Base-by-base conservation (phyloP, 495 filamentous ascomycete genomes). In the Penicillium taxi region DNA sequence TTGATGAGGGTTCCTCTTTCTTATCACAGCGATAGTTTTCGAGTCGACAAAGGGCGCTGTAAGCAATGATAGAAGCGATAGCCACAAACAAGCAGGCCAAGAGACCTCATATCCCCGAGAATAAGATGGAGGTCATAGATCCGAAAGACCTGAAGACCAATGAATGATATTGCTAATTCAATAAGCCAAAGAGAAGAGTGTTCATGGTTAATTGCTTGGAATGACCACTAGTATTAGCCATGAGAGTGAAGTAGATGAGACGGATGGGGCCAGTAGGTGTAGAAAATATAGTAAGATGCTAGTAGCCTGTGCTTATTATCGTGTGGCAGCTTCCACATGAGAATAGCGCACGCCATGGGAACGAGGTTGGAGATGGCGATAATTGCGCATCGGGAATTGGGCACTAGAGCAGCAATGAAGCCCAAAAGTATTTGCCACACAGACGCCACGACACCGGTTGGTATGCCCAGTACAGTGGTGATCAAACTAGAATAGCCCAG, bases 81-180 rank as follows among this genome's bases (percentile, higher is more conserved):
- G 35, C 59, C 19, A 44, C 37, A 4, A 41, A 33, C 22, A 41
- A 29, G 33, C 37, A 56, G 0, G 46, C 48, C 1, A 63, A 26
- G 40, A 67, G 55, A 3, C 50, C 23, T 51, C 35, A 16, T 60
- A 56, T 6, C 61, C 51, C 3, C 39, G 46, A 1, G 55, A 52
- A 35, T 67, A 67, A 7, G 41, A 61, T 1, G 76, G 78, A 4
- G 69, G 36, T 80, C 73, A 19, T 59, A 53, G 1, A 60, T 51
- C n/a, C 66, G 67, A 46, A 81, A 81, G 5, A 73, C 66, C 44
- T 77, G 74, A 2, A 76, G 75, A 1, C 75, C 74, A 53, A 80
- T 77, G 30, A 53, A 80, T 77, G 30, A 79, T 73, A 49, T 73
- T 78, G 16, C 57, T 55, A 3, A 52, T 41, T 9, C 49, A 55